Evolutionary conservation across 441 rosid species (phyloP), one percentile per base, ranked within the genome.

Genomic region (Biscutella laevigata): DNA sequence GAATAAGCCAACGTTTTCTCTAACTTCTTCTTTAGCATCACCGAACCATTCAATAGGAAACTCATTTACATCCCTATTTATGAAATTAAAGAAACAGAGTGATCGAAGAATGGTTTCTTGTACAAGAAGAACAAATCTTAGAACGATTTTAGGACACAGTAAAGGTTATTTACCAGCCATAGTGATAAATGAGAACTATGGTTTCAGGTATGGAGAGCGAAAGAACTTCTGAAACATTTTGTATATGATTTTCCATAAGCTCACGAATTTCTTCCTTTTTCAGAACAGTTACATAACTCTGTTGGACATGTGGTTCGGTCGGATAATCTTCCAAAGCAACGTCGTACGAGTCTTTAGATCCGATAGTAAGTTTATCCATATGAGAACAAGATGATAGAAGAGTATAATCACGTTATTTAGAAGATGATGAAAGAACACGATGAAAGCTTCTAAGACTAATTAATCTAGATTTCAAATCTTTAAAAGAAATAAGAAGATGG

Each of bases 41-140:
- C 77, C 81, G 68, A 76, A 83, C 99, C 99, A 94, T 40, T 69
- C 78, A 43, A 77, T 83, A 26, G 66, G 67, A 15, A 83, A 83
- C 53, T 67, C 64, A 59, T 70, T 62, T 21, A 80, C 78, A 62
- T 72, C 74, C 97, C 99, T 94, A 27, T 12, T 3, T 20, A 30
- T 17, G 2, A 25, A 11, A 8, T 12, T 3, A 1, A 4, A 21
- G 4, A 58, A 57, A 51, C 36, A 58, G 59, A 65, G 43, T 25
- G 41, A 51, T 65, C 17, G 2, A 3, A 58, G 36, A 25, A 27
- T 0, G 30, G 14, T 40, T 27, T 4, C 55, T 27, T 65, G 42
- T 26, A 17, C 3, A 20, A 15, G 9, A 57, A 44, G 19, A 42
- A 51, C 33, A 13, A 39, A 48, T 43, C 2, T 19, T 22, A 59